Conservation (phyloP, 1,284 basidiomycete genomes). For the Ceratobasidium sp. region DNA sequence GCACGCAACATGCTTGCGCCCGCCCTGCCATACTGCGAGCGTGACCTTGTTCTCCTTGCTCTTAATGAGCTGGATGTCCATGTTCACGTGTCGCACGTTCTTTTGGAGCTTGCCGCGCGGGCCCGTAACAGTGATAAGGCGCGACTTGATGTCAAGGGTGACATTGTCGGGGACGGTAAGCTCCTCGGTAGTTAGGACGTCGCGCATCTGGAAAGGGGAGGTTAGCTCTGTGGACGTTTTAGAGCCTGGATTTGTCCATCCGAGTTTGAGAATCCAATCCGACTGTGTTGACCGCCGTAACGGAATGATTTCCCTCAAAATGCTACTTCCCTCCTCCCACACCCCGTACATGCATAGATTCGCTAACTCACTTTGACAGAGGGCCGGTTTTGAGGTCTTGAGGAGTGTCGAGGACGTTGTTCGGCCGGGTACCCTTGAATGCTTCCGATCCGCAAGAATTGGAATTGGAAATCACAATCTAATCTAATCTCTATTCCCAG, state of each 20-base stretch:
- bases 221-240: conserved; percentile 5
- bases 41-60: conserved; percentile 77
- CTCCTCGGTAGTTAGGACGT: conserved; percentile 94
- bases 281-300: not conserved
- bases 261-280: conserved; percentile 14
- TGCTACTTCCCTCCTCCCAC: not conserved
- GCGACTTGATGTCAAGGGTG: conserved; percentile 86
- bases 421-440: conserved; percentile 19
- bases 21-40: conserved; percentile 98
- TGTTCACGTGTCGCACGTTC: conserved; percentile 94
- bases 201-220: conserved; percentile 75
- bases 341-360: conserved; percentile 7
- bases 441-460: conserved; percentile 2
- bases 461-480: conserved; percentile 30
- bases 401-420: conserved; percentile 33
- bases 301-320: conserved; percentile 6
- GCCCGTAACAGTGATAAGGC: conserved; percentile 89
- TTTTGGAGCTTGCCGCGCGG: conserved; percentile 91
- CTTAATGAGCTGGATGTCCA: conserved; percentile 91
- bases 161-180: conserved; percentile 90
- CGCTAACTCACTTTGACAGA: conserved; percentile 42
- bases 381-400: conserved; percentile 30
- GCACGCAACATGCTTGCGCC: conserved; percentile 98
- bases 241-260: conserved; percentile 21
- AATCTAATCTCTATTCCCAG: conserved; percentile 21